Evolutionary conservation across 2,329 filamentous ascomycete species (phyloP).

Genomic region (Xylaria sp.): DNA sequence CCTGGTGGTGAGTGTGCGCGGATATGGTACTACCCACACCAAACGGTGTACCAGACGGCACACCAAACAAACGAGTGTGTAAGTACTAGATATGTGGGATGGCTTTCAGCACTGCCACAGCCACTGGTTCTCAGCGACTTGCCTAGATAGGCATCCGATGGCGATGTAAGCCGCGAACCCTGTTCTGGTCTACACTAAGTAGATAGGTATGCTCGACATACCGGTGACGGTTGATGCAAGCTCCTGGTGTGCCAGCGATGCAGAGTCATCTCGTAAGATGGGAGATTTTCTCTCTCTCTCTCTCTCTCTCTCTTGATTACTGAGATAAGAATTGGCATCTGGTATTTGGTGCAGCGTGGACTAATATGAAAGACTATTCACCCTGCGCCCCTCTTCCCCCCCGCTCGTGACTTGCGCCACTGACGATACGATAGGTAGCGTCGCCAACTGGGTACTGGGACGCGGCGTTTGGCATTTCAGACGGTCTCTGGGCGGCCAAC

Average conservation of each 20-base stretch:
- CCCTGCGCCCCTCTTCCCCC: not conserved
- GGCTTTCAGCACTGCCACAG: constrained; percentile 17
- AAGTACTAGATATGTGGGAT: not conserved
- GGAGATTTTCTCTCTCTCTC: too few species aligned
- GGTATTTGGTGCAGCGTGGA: not conserved
- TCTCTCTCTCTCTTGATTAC: not conserved
- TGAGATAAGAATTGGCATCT: not conserved
- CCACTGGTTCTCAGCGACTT: constrained; percentile 5
- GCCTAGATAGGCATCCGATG: constrained; percentile 15
- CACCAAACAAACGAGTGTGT: not conserved
- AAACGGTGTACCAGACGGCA: not conserved
- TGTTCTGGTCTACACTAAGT: not conserved
- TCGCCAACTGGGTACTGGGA: not conserved
- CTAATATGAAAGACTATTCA: not conserved
- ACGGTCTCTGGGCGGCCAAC: not conserved
- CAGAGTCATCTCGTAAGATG: constrained; percentile 1
- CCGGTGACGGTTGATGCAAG: not conserved
- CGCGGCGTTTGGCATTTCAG: not conserved
- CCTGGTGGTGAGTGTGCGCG: too few species aligned
- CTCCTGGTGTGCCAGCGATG: not conserved
- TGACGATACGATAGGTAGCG: not conserved
- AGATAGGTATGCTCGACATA: not conserved
- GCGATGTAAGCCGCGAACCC: not conserved
- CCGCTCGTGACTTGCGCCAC: not conserved
- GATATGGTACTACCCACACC: constrained; percentile 3